Base-by-base conservation (phyloP, 2,329 filamentous ascomycete species). In the Elsinoe necatrix region DNA sequence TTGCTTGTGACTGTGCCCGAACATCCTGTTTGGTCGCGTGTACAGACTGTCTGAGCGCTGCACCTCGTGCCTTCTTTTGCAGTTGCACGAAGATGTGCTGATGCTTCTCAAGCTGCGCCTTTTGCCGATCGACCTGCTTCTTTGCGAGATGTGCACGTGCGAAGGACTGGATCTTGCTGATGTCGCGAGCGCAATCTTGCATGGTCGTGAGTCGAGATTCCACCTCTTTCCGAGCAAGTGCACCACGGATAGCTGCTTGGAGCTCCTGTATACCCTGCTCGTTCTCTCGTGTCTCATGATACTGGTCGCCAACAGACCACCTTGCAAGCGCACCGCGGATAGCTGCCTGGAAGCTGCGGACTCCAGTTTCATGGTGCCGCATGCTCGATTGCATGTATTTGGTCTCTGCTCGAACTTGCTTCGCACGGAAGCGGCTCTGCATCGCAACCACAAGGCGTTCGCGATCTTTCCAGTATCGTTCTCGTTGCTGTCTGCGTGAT, bases 361-460 rank as follows among this genome's bases (percentile, higher is more conserved):
- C 68, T 9, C 75, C 75, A 50, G 70, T 63, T 29, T 73, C 70
- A 42, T 78, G 73, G 41, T 68, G 65, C 54, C 76, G 71, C 14
- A 77, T 72, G 61, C 63, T 74, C 61, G 62, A 77, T 65, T 68
- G 84, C 42, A 73, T 72, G 55, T 66, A 67, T 59, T 75, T 72
- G 14, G 74, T 73, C 61, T 76, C 64, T 4, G 69, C 68, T 60
- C 75, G 64, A 18, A 75, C 73, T 61, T 75, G 87, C 58, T 79
- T 80, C 20, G 85, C 87, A 65, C 87, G 79, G 67, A 89, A 80
- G 47, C 95, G 76, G 68, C 84, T 95, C 71, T 98, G 93, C 11
- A 98, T 75, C 64, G 84, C 82, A 59, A 93, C 72, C 45, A 97
- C 79, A 4, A 77, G 75, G 45, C 64, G 63, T 68, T 92, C 86